Base-by-base conservation (phyloP, 2,329 filamentous ascomycete genomes). In the Pezicula neosporulosa region DNA sequence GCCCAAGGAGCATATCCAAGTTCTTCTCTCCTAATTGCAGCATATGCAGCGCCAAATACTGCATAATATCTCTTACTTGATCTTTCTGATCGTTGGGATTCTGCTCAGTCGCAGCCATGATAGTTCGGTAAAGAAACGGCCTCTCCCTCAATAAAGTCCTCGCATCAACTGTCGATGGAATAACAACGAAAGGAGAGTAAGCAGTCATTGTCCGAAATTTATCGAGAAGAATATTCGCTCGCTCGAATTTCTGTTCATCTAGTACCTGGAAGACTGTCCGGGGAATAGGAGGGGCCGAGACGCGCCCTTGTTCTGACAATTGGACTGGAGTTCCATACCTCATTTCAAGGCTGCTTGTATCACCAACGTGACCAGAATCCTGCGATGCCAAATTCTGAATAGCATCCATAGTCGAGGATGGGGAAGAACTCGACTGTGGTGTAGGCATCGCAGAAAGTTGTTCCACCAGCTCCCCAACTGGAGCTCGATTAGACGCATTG, bases 141-240 rank as follows among this genome's bases (percentile, higher is more conserved):
- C 49, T 42, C 18, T 55, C 44, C 27, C 44, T 27, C 10, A 50
- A 50, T 24, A 62, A 47, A 3, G 50, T 24, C 33, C 48, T 36
- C 1, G 49, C 51, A 12, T 47, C 38, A 1, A 48, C 10, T 12
- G 37, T 48, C 19, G 57, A 19, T 4, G 53, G 39, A 7, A 61
- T 50, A n/a, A 43, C 47, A 9, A 60, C 52, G 49, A 62, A 62
- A 4, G 60, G 59, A 42, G 58, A 62, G 16, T 49, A 33, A 46
- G 49, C 60, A 60, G 37, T 60, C 50, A 21, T 51, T 16, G 28
- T 30, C 15, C 52, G 47, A 42, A 57, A 61, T 21, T 51, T 52
- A 4, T 44, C 27, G 3, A 60, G 19, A 6, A 61, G 49, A 3
- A 27, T 12, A 12, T 55, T 49, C n/a, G 52, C 41, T 48, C 56